Evolutionary conservation across 257 asterid genomes (phyloP).

Genomic region (Coffea eugenioides): DNA sequence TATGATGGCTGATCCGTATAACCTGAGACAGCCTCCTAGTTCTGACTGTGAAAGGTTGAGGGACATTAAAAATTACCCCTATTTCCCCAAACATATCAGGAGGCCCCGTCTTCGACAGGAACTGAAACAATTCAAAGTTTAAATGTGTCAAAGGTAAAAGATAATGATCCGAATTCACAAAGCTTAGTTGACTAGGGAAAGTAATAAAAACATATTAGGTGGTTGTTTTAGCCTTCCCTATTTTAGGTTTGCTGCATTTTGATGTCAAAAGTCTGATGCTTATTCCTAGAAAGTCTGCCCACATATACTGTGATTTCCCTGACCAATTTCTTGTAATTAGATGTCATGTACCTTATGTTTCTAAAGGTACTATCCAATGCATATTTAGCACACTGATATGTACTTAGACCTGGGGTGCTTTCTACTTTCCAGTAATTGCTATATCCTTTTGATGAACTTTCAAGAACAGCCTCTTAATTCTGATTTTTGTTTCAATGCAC

Average conservation of each 20-base stretch:
- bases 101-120: slow-evolving; percentile 54
- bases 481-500: slow-evolving; percentile 2
- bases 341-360: not conserved
- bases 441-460: not conserved
- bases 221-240: not conserved
- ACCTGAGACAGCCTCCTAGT: slow-evolving; percentile 91
- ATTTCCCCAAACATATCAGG: slow-evolving; percentile 81
- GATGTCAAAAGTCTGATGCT: not conserved
- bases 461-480: not conserved
- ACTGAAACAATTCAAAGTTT: slow-evolving; percentile 44
- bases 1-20: slow-evolving; percentile 80
- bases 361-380: not conserved
- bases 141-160: slow-evolving; percentile 7
- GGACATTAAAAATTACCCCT: slow-evolving; percentile 76
- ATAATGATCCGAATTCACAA: not conserved
- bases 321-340: not conserved
- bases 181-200: not conserved
- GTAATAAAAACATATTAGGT: not conserved
- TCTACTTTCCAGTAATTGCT: not conserved
- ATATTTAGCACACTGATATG: not conserved
- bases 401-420: not conserved
- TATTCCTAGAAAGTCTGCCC: not conserved
- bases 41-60: slow-evolving; percentile 95
- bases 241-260: not conserved
- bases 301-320: not conserved